A percentile compares a stretch with the other conserved stretches of the same genome.
Conservation (phyloP, 805 yeast species). For the Kuraishia cidri region DNA sequence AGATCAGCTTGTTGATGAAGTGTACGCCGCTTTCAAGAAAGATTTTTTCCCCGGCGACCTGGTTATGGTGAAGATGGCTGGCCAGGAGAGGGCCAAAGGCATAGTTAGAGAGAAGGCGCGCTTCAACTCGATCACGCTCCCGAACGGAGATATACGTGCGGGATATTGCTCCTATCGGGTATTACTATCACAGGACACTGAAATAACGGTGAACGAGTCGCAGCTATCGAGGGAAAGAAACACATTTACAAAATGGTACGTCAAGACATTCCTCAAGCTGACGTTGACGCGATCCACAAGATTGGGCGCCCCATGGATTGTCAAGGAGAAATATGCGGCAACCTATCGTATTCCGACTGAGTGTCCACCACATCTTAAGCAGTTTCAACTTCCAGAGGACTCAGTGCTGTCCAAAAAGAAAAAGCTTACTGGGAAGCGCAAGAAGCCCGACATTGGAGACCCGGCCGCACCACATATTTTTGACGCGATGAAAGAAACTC, state of each 20-base stretch:
- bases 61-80: conserved; percentile 47
- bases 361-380: conserved; percentile 45
- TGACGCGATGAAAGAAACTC: conserved; percentile 23
- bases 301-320: conserved; percentile 95
- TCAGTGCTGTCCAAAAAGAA: conserved; percentile 3
- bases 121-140: conserved; percentile 41
- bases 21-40: conserved; percentile 64
- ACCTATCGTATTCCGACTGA: conserved; percentile 57
- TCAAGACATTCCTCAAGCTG: conserved; percentile 81
- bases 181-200: conserved; percentile 38
- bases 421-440: conserved; percentile 4
- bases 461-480: conserved; percentile 13
- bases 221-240: conserved; percentile 78
- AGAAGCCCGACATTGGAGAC: conserved; percentile 1
- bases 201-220: conserved; percentile 62
- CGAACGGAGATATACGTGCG: conserved; percentile 21
- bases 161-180: conserved; percentile 67
- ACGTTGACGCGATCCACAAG: conserved; percentile 70
- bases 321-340: conserved; percentile 66
- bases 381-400: conserved; percentile 19
- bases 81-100: conserved; percentile 40
- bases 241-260: conserved; percentile 81
- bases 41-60: conserved; percentile 91
- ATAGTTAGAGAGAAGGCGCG: conserved; percentile 80
- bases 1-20: conserved; percentile 82